Evolutionary conservation across 129 eudicot genomes (phyloP).

Genomic region (Escallonia rubra): DNA sequence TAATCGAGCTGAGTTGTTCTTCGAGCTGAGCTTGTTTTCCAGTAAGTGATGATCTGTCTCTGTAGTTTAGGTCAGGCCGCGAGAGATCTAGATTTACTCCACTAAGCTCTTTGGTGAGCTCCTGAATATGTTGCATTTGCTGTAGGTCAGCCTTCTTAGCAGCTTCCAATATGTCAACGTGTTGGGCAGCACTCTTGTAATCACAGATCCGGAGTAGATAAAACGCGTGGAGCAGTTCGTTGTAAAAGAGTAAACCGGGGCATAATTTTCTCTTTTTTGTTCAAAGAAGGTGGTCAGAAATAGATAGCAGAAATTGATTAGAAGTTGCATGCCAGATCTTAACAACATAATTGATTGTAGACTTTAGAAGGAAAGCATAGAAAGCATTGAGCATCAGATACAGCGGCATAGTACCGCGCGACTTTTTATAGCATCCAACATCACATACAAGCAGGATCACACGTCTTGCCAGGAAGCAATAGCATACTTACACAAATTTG

Average conservation of each 20-base stretch:
- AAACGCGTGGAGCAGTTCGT: constrained; percentile 81
- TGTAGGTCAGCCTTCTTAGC: constrained; percentile 77
- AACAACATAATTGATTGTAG: constrained; percentile 13
- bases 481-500: too few relatives aligned
- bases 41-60: constrained; percentile 54
- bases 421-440: too few relatives aligned
- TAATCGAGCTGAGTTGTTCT: constrained; percentile 41
- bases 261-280: constrained; percentile 59
- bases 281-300: constrained; percentile 6
- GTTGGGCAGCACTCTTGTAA: constrained; percentile 78
- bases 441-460: too few relatives aligned
- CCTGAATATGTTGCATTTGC: constrained; percentile 49
- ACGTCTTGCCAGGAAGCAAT: too few relatives aligned
- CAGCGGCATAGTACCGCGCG: too few relatives aligned
- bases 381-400: too few relatives aligned
- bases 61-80: constrained; percentile 52
- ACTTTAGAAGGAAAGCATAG: background rate
- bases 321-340: constrained; percentile 1
- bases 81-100: constrained; percentile 57
- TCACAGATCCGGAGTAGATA: constrained; percentile 88
- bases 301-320: constrained; percentile 1
- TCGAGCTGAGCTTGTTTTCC: constrained; percentile 58
- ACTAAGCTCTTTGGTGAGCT: constrained; percentile 59
- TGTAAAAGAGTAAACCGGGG: constrained; percentile 73
- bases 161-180: constrained; percentile 77